Evolutionary conservation across 352 stramenopile genomes (phyloP), one percentile per base, ranked within the genome.

Genomic region (Globisporangium uncinulatum): DNA sequence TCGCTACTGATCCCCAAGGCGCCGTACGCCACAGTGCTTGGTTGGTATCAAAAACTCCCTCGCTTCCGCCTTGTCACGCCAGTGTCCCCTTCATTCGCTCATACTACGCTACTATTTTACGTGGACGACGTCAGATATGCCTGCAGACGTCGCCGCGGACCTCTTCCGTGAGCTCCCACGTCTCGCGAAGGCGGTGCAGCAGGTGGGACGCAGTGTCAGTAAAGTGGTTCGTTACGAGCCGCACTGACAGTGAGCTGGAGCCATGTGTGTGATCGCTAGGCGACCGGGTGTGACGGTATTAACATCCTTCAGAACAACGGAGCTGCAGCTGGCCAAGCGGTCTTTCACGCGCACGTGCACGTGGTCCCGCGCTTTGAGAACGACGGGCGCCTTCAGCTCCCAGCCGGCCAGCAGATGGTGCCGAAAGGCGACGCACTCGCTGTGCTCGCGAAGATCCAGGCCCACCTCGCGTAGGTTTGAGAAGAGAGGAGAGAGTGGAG

Each of bases 251-350:
- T n/a, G n/a, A n/a, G n/a, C n/a, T 39, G 6, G 34, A 13, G 34
- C 10, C 10, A 13, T 39, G 34, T 8, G 7, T 39, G 6, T 39
- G 34, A 39, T 39, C 34, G 34, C 34, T 41, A 79, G 59, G 84
- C 84, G 20, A 89, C 83, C 4, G 79, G 77, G 8, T 71, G 69
- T 24, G 70, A 82, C 24, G 82, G 84, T 36, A 60, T 92, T 61
- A 91, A 92, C 60, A 83, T 94, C 65, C 62, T 94, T 31, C 81
- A 94, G 71, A 92, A 94, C 74, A 94, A 94, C 56, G 79, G 79
- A 31, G 24, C 65, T 1, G 66, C 79, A 10, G 55, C 84, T 1
- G 84, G 79, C 1, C 84, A 94, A 57, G 75, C 70, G 1, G 80
- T 92, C 31, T 91, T 92, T 67, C 82, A 92, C 69, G 75, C 69